Evolutionary conservation across 257 asterid species (phyloP).

Genomic region (Solanum pinnatisectum): DNA sequence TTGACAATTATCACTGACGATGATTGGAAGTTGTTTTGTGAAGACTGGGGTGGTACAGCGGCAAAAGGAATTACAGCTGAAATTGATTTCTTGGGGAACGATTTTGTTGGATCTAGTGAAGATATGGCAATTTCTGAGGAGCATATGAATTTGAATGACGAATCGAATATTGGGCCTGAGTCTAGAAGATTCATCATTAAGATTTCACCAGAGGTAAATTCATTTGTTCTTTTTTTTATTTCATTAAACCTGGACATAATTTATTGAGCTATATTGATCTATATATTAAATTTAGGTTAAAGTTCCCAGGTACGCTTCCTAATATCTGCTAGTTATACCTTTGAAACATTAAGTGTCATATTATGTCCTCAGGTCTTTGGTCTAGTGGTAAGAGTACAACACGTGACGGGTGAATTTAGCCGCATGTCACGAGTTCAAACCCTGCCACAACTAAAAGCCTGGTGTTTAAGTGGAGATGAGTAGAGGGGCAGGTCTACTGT

Average conservation of each 20-base stretch:
- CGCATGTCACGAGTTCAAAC: not conserved
- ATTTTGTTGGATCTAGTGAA: slow-evolving; percentile 26
- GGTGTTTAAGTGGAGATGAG: not conserved
- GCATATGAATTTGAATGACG: slow-evolving; percentile 26
- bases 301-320: not conserved
- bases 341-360: not conserved
- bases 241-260: not conserved
- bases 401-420: not conserved
- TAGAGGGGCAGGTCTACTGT: not conserved
- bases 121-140: slow-evolving; percentile 50
- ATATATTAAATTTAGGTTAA: not conserved
- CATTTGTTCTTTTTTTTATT: slow-evolving; percentile 8
- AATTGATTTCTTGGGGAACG: slow-evolving; percentile 39
- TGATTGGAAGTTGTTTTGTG: slow-evolving; percentile 85
- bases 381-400: not conserved
- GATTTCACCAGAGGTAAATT: slow-evolving; percentile 75
- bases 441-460: not conserved
- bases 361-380: not conserved
- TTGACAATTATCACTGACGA: slow-evolving; percentile 57
- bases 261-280: not conserved
- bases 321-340: not conserved
- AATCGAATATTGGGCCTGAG: slow-evolving; percentile 21
- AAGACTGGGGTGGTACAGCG: slow-evolving; percentile 78
- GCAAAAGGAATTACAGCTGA: slow-evolving; percentile 55
- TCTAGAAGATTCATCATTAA: slow-evolving; percentile 39